phyloP scores from a whole-genome alignment of 192 early-diverging fungal genomes.

The Diversispora epigaea region DNA sequence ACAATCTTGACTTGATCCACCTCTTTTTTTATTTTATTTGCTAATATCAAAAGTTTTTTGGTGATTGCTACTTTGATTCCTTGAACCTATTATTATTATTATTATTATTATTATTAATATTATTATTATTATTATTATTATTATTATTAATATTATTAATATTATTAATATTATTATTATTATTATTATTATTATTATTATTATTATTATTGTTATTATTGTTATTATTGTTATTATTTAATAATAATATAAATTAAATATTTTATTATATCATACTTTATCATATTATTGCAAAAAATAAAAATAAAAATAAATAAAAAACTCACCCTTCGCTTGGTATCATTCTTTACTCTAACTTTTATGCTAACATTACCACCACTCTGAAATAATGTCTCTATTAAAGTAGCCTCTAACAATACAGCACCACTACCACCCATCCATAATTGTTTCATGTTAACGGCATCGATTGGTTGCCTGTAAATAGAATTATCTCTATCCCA shows the following conservation, averaged over 20 bases:
- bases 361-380: conserved; percentile 47
- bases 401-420: conserved; percentile 38
- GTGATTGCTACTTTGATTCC: conserved; percentile 52
- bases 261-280: too few species aligned
- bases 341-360: conserved; percentile 48
- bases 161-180: too few species aligned
- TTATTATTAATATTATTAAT: too few species aligned
- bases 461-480: conserved; percentile 38
- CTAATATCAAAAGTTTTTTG: conserved; percentile 49
- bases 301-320: neutral
- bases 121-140: too few species aligned
- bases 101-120: too few species aligned
- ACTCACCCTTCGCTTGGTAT: conserved; percentile 51
- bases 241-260: too few species aligned
- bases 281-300: neutral
- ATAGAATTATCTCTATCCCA: conserved; percentile 46
- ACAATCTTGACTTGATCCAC: conserved; percentile 46
- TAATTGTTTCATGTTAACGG: conserved; percentile 42
- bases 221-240: too few species aligned
- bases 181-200: too few species aligned
- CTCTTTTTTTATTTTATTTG: conserved; percentile 46
- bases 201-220: too few species aligned
- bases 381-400: conserved; percentile 39
- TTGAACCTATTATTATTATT: conserved; percentile 43
- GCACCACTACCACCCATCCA: conserved; percentile 47